Conservation (phyloP, 208 protist species). For the Leishmania guyanensis region DNA sequence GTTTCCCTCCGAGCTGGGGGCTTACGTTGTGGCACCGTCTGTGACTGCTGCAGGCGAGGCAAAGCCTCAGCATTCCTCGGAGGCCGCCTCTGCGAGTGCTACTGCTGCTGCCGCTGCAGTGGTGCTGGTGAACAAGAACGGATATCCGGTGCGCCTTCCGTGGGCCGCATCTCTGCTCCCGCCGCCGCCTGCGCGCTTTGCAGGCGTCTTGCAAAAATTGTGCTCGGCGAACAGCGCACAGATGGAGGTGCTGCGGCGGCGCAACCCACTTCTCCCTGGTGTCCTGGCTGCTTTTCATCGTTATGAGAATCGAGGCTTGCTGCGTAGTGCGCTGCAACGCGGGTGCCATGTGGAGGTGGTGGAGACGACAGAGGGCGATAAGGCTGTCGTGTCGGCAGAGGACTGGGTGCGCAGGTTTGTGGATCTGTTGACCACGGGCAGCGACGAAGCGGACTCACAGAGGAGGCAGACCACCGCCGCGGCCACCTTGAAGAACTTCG, state of each 20-base stretch:
- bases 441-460: not conserved
- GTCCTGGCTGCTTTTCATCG: conserved; percentile 57
- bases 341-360: conserved; percentile 44
- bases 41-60: not conserved
- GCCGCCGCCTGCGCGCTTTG: conserved; percentile 27
- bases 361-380: conserved; percentile 18
- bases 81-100: not conserved
- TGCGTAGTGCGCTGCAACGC: conserved; percentile 65
- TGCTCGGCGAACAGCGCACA: conserved; percentile 10
- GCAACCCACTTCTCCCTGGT: conserved; percentile 53
- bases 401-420: conserved; percentile 18
- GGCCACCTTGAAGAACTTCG: conserved; percentile 43
- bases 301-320: conserved; percentile 56
- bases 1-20: conserved; percentile 33
- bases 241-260: conserved; percentile 32
- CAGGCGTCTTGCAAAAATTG: conserved; percentile 17
- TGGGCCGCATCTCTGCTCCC: not conserved
- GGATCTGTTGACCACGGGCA: not conserved
- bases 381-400: not conserved
- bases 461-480: not conserved
- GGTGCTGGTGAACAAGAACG: conserved; percentile 26
- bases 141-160: conserved; percentile 26
- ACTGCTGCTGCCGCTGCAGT: not conserved
- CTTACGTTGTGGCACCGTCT: not conserved
- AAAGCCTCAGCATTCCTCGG: not conserved